phyloP scores from a whole-genome alignment of 495 filamentous ascomycete species.

The Neurospora sp. region DNA sequence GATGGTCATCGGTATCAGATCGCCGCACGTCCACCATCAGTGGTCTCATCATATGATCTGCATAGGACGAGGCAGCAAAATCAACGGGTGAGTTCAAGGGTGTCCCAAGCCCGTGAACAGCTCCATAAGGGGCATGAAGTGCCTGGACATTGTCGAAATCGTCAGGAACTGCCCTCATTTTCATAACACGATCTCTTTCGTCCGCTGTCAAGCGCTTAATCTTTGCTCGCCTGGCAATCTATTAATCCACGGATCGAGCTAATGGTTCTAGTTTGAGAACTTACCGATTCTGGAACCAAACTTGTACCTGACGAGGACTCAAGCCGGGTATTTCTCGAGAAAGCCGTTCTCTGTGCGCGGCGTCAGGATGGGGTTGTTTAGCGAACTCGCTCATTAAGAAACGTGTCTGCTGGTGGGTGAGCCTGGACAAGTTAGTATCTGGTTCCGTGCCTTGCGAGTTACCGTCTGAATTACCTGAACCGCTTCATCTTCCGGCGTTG shows the following conservation, averaged over 20 bases:
- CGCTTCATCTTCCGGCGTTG: constrained; percentile 94
- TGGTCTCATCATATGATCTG: constrained; percentile 48
- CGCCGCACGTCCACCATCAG: constrained; percentile 53
- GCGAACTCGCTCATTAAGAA: constrained; percentile 97
- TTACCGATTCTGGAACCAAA: constrained; percentile 98
- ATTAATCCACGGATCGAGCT: not conserved
- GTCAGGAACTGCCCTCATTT: constrained; percentile 82
- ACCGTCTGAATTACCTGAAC: constrained; percentile 53
- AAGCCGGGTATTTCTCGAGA: constrained; percentile 89
- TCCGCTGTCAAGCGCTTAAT: constrained; percentile 89
- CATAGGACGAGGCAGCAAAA: constrained; percentile 35
- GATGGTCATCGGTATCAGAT: constrained; percentile 44
- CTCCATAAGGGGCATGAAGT: constrained; percentile 64
- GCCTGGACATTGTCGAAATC: constrained; percentile 90
- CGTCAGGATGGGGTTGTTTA: constrained; percentile 90
- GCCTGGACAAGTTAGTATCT: constrained; percentile 40
- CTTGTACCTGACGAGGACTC: constrained; percentile 89
- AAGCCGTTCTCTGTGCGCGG: constrained; percentile 80
- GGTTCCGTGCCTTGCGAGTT: constrained; percentile 1
- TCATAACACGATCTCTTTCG: constrained; percentile 89
- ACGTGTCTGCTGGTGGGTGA: constrained; percentile 93
- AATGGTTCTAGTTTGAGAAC: constrained; percentile 7
- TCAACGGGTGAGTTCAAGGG: constrained; percentile 50
- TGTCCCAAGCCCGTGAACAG: constrained; percentile 43
- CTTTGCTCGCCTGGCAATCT: constrained; percentile 67